These are phyloP conservation scores for Mycena rebaudengoi DNA, from an alignment of 768 basidiomycete genomes.

Conservation along the genomic window DNA sequence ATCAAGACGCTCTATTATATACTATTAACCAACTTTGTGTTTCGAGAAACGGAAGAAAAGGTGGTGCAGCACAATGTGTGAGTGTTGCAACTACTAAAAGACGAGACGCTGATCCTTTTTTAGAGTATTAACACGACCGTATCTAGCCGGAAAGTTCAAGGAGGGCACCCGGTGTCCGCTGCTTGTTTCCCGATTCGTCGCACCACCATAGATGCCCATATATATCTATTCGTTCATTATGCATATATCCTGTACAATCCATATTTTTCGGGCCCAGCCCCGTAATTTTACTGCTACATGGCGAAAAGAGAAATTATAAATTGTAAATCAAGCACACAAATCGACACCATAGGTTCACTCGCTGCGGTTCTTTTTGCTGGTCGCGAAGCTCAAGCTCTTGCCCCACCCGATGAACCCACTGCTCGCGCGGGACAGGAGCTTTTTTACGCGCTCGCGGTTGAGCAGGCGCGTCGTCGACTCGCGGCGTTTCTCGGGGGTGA, in stretches of 20 bases:
- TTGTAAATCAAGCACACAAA: no score
- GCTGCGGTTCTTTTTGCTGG: conserved; percentile 16
- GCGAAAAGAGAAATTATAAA: no score
- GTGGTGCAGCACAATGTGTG: conserved; percentile 72
- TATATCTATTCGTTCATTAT: conserved; percentile 23
- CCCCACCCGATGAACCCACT: conserved; percentile 28
- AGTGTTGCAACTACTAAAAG: conserved; percentile 30
- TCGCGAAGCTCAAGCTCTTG: conserved; percentile 18
- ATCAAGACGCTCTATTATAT: conserved; percentile 81
- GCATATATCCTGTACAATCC: not conserved
- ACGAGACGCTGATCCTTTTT: not conserved
- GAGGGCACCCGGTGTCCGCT: conserved; percentile 73
- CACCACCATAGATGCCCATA: not conserved
- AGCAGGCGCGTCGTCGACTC: conserved; percentile 10
- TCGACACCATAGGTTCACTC: not conserved
- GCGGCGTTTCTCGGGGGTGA: conserved; percentile 23
- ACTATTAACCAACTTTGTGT: conserved; percentile 73
- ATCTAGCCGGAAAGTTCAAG: conserved; percentile 58
- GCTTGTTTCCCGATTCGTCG: conserved; percentile 47
- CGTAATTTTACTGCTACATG: no score
- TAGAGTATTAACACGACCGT: conserved; percentile 75
- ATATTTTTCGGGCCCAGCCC: no score
- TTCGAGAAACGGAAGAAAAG: conserved; percentile 58
- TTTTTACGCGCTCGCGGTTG: conserved; percentile 21
- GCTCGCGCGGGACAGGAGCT: conserved; percentile 22